These are phyloP conservation scores for Miscanthus sacchariflorus DNA, from an alignment of 202 grass and related monocot species.

Conservation along the genomic window DNA sequence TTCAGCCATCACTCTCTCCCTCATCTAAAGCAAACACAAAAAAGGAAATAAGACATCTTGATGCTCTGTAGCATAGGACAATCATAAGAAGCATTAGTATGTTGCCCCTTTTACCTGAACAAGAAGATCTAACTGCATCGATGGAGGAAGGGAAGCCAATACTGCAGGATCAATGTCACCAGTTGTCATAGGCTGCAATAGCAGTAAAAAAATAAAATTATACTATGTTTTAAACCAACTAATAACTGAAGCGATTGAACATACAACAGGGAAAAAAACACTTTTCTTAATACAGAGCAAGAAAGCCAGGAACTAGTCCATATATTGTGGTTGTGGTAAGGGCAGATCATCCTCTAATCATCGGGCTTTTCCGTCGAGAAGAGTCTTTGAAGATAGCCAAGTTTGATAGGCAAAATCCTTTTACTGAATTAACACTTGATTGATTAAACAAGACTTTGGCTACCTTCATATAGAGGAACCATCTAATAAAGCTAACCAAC, in stretches of 20 bases:
- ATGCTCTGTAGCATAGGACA: slow-evolving; percentile 31
- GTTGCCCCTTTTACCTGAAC: slow-evolving; percentile 70
- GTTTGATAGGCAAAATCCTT: neutral
- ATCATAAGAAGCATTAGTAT: slow-evolving; percentile 33
- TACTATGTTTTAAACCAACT: slow-evolving; percentile 31
- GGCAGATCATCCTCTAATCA: neutral
- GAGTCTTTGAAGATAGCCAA: neutral
- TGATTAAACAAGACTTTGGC: neutral
- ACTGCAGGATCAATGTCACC: slow-evolving; percentile 87
- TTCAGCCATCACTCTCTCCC: slow-evolving; percentile 97
- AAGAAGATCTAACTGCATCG: slow-evolving; percentile 98
- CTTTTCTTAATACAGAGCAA: slow-evolving; percentile 25
- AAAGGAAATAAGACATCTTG: slow-evolving; percentile 1
- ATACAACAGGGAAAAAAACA: slow-evolving; percentile 23
- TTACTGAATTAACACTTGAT: neutral
- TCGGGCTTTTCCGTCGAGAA: neutral
- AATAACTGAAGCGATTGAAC: slow-evolving; percentile 20
- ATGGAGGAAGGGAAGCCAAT: slow-evolving; percentile 96
- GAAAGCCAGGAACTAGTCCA: slow-evolving; percentile 14
- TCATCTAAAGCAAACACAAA: slow-evolving; percentile 76
- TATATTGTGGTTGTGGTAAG: neutral
- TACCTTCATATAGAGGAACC: neutral
- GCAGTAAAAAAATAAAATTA: slow-evolving; percentile 23
- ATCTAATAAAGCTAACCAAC: neutral
- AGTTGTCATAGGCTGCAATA: slow-evolving; percentile 73